phyloP scores from a whole-genome alignment of 371 early-diverging fungal species.

The Mortierella sp. region DNA sequence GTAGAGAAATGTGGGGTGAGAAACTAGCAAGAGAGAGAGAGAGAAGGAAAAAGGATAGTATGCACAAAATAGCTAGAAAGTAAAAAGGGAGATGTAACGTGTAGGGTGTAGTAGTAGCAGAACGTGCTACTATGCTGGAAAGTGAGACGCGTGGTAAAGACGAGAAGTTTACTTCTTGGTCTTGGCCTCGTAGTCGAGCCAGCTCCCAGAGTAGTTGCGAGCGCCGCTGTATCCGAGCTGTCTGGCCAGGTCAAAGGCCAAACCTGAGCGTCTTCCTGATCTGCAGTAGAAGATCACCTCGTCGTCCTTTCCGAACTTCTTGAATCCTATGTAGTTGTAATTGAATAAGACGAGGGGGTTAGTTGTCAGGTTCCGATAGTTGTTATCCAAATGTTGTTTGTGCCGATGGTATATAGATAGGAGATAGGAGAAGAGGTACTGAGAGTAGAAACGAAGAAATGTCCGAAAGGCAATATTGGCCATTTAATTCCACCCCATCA shows the following conservation, averaged over 20 bases:
- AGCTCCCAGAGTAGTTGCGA: slow-evolving; percentile 70
- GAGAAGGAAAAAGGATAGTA: neutral
- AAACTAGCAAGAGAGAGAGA: neutral
- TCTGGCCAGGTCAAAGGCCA: slow-evolving; percentile 63
- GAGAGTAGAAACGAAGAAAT: neutral
- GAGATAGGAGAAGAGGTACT: neutral
- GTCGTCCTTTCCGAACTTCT: slow-evolving; percentile 48
- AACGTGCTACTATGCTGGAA: neutral
- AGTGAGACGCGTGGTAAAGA: neutral
- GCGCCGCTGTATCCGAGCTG: slow-evolving; percentile 53
- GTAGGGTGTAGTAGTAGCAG: neutral
- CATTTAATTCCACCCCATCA: neutral
- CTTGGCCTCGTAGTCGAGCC: slow-evolving; percentile 64
- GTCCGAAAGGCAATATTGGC: neutral
- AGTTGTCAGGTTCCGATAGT: neutral
- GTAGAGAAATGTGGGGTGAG: neutral
- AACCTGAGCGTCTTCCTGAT: slow-evolving; percentile 63
- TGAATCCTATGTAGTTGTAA: slow-evolving; percentile 31
- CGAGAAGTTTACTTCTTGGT: slow-evolving; percentile 16
- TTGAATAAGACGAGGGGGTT: neutral
- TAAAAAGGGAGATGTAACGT: neutral
- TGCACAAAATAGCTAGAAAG: slow-evolving; percentile 3
- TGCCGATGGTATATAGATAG: neutral
- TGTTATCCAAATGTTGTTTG: neutral
- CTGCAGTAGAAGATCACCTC: slow-evolving; percentile 70